These are phyloP conservation scores for Nematocida sp. DNA, from an alignment of 371 early-diverging fungal genomes.

Conservation along the genomic window DNA sequence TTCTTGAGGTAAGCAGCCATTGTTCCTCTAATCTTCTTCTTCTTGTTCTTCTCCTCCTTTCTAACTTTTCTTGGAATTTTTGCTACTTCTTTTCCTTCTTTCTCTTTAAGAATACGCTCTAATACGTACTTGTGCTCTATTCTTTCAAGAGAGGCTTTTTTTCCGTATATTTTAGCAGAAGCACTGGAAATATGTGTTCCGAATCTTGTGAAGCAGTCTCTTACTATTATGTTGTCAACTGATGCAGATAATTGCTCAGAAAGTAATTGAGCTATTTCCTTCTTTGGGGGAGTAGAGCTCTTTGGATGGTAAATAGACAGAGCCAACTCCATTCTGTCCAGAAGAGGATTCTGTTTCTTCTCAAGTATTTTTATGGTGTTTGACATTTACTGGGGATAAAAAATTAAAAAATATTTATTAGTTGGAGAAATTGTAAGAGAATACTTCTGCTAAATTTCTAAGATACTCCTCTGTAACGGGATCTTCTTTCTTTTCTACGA, in stretches of 20 bases:
- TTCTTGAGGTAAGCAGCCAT: conserved; percentile 57
- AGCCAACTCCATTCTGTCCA: conserved; percentile 62
- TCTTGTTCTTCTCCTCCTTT: conserved; percentile 65
- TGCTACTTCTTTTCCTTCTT: conserved; percentile 53
- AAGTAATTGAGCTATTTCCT: conserved; percentile 54
- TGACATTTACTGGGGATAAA: conserved; percentile 56
- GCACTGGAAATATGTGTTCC: conserved; percentile 59
- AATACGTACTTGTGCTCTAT: conserved; percentile 60
- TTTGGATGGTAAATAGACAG: conserved; percentile 59
- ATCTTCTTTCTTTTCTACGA: neutral
- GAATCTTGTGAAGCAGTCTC: conserved; percentile 56
- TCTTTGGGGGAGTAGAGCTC: conserved; percentile 56
- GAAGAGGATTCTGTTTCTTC: conserved; percentile 56
- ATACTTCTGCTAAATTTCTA: neutral
- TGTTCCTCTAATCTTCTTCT: conserved; percentile 65
- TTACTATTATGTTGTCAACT: conserved; percentile 56
- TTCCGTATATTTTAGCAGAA: conserved; percentile 60
- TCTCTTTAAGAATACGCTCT: conserved; percentile 40
- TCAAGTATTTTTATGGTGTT: conserved; percentile 52
- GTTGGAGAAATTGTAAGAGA: neutral
- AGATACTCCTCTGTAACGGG: neutral
- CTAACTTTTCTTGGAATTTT: conserved; percentile 57
- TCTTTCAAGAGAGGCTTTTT: conserved; percentile 42
- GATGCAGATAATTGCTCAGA: conserved; percentile 50
- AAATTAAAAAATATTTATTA: conserved; percentile 53